These are phyloP conservation scores for Acrocalymma vagum DNA, from an alignment of 2,329 filamentous ascomycete species.

Conservation along the genomic window DNA sequence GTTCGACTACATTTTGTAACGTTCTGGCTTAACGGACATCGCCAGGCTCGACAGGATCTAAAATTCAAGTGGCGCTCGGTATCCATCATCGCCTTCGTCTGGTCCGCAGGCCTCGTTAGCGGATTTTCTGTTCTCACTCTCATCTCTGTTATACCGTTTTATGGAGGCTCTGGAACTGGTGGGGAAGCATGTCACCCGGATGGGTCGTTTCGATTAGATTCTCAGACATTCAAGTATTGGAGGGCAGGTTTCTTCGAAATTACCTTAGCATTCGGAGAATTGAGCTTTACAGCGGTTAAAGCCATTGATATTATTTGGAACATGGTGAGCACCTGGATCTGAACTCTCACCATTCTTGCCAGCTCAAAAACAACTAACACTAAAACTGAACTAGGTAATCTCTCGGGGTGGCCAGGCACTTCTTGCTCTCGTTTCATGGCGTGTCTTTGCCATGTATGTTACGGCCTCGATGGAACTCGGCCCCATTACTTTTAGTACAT, in stretches of 20 bases:
- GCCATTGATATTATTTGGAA: conserved; percentile 31
- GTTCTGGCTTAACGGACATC: neutral
- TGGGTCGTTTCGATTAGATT: conserved; percentile 8
- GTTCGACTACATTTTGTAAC: neutral
- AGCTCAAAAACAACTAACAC: neutral
- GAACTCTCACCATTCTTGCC: neutral
- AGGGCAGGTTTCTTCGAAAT: conserved; percentile 28
- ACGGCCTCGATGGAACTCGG: conserved; percentile 27
- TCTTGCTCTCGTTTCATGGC: conserved; percentile 24
- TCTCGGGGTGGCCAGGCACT: conserved; percentile 31
- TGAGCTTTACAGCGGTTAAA: conserved; percentile 28
- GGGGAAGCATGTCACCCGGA: conserved; percentile 21
- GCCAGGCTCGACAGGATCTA: conserved; percentile 9
- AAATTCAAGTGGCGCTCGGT: conserved; percentile 5
- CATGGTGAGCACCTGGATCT: conserved; percentile 17
- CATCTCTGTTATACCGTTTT: neutral
- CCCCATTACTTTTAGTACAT: conserved; percentile 26
- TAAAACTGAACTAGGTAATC: conserved; percentile 16
- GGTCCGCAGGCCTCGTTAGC: neutral
- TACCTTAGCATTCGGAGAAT: conserved; percentile 16
- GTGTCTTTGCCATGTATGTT: conserved; percentile 23
- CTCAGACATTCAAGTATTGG: conserved; percentile 17
- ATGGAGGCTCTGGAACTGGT: too few species aligned
- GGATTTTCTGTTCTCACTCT: neutral
- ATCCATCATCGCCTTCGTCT: neutral